Base-by-base conservation (phyloP, 805 yeast genomes). In the Candida mattraensis region DNA sequence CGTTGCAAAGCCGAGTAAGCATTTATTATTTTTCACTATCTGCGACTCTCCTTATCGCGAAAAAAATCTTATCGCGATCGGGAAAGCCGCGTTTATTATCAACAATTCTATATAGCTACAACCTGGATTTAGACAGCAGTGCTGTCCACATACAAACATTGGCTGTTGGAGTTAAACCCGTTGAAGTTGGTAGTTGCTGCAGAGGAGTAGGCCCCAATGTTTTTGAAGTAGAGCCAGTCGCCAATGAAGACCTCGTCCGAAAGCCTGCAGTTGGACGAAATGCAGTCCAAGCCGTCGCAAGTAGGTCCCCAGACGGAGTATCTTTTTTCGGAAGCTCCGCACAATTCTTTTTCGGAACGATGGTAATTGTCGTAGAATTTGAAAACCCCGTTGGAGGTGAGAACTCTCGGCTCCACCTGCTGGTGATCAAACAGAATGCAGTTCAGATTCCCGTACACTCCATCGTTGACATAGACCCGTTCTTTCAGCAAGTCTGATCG, bases 251-350 rank as follows among this genome's bases (percentile, higher is more conserved):
- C 78, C 24, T 78, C 77, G 36, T 73, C 69, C 13, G 80, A 69
- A 52, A 91, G 67, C 22, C 48, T 50, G 41, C 77, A 66, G 23
- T 66, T 68, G 30, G 67, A 59, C 13, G 83, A 60, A 39, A 91
- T 77, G 60, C 95, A 83, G 61, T 91, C 99, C 45, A 91, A 70
- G 3, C 97, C 97, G 63, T 91, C 99, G 66, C 99, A 91, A 13
- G 98, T 91, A 28, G 98, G 99, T 5, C 99, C 99, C 99, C 99
- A 91, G 42, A 93, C 72, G 3, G 95, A 85, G 35, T 74, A 82
- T 24, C 44, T 46, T 24, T 50, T 40, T 14, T 30, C 16, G 7
- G 34, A 17, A 8, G 12, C 10, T 10, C 35, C 5, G n/a, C n/a
- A n/a, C 19, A 35, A 12, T 5, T 32, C 37, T 13, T 54, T 48